These are phyloP conservation scores for Rhizodiscina lignyota DNA, from an alignment of 495 filamentous ascomycete species.

Conservation along the genomic window DNA sequence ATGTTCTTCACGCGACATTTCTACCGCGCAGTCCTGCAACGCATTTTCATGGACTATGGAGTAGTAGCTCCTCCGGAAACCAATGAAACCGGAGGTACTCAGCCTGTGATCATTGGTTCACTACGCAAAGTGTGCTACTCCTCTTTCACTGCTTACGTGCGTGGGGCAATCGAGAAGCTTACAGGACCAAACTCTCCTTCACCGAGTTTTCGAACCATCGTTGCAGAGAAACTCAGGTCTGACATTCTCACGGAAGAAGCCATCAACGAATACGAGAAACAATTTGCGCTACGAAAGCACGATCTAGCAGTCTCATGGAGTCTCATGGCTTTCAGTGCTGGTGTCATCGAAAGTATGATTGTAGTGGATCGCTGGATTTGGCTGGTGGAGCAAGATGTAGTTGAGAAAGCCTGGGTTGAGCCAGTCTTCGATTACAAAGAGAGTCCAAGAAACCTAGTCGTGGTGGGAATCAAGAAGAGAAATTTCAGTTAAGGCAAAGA, in stretches of 20 bases:
- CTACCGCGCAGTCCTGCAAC: slow-evolving; percentile 80
- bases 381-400: slow-evolving; percentile 50
- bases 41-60: slow-evolving; percentile 67
- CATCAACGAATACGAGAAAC: slow-evolving; percentile 47
- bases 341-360: slow-evolving; percentile 74
- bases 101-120: slow-evolving; percentile 69
- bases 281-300: slow-evolving; percentile 50
- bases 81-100: slow-evolving; percentile 12
- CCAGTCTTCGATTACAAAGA: slow-evolving; percentile 76
- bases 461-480: slow-evolving; percentile 71
- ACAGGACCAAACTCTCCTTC: neutral
- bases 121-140: slow-evolving; percentile 65
- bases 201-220: slow-evolving; percentile 3
- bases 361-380: slow-evolving; percentile 87
- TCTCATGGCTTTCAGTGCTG: slow-evolving; percentile 88
- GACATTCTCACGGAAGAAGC: slow-evolving; percentile 51
- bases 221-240: slow-evolving; percentile 36
- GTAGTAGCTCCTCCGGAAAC: slow-evolving; percentile 37
- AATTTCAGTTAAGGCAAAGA: neutral
- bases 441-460: slow-evolving; percentile 78
- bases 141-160: slow-evolving; percentile 60
- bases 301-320: slow-evolving; percentile 78
- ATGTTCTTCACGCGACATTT: slow-evolving; percentile 86
- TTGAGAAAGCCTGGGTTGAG: slow-evolving; percentile 63
- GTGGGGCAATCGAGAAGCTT: slow-evolving; percentile 63